These are phyloP conservation scores for Metarhizium humberi DNA, from an alignment of 2,329 filamentous ascomycete genomes.

Conservation along the genomic window DNA sequence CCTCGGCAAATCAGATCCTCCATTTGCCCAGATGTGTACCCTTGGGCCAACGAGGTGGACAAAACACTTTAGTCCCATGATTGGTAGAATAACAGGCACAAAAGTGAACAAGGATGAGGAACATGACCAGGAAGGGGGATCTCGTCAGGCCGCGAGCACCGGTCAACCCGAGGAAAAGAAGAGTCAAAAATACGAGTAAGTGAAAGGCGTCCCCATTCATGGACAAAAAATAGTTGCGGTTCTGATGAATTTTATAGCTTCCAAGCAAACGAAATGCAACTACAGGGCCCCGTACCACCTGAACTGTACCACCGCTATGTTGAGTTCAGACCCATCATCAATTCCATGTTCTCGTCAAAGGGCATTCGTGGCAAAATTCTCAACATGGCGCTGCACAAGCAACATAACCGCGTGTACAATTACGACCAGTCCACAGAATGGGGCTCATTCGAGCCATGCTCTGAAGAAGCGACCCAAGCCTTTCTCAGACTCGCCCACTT, in stretches of 20 bases:
- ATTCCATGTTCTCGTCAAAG: constrained; percentile 72
- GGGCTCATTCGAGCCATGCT: constrained; percentile 57
- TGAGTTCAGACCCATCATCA: constrained; percentile 85
- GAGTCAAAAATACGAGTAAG: constrained; percentile 68
- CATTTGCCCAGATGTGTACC: constrained; percentile 65
- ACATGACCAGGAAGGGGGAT: constrained; percentile 24
- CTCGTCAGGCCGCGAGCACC: background rate
- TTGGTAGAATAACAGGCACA: constrained; percentile 69
- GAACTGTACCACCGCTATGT: constrained; percentile 86
- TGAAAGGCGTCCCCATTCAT: constrained; percentile 7
- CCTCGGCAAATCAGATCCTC: constrained; percentile 65
- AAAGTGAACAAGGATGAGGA: constrained; percentile 55
- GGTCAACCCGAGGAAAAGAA: constrained; percentile 36
- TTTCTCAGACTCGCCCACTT: constrained; percentile 83
- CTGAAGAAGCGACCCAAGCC: constrained; percentile 61
- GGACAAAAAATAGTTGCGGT: background rate
- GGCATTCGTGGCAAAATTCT: constrained; percentile 73
- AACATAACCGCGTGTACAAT: constrained; percentile 83
- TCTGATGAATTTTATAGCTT: constrained; percentile 47
- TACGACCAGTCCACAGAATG: constrained; percentile 69
- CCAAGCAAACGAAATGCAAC: constrained; percentile 85
- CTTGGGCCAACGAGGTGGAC: constrained; percentile 67
- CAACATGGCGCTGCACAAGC: constrained; percentile 80
- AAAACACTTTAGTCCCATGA: constrained; percentile 81
- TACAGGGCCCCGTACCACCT: constrained; percentile 71